Conservation (phyloP, 345 rosid genomes). For the Brassica nigra region DNA sequence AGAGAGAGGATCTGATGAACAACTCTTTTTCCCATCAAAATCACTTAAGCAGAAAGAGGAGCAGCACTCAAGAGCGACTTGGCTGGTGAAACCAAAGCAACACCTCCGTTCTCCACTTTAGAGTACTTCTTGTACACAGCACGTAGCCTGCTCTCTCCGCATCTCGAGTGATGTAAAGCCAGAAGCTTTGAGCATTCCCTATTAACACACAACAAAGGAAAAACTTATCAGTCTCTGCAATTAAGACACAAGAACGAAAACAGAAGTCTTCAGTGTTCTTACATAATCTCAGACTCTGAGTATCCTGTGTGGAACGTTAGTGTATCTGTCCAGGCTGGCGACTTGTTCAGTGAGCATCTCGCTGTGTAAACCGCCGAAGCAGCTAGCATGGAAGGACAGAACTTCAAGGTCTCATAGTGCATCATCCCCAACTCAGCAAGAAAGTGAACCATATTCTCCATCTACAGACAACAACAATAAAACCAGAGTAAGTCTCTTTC, state of each 20-base stretch:
- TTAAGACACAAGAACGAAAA: neutral
- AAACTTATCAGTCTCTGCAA: neutral
- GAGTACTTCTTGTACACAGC: conserved; percentile 70
- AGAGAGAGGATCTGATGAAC: conserved; percentile 40
- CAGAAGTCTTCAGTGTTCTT: too few relatives aligned
- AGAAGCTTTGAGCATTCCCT: conserved; percentile 77
- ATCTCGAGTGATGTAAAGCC: conserved; percentile 53
- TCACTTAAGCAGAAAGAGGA: conserved; percentile 23
- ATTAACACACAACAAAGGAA: neutral
- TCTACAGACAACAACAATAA: neutral
- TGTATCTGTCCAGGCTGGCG: conserved; percentile 73
- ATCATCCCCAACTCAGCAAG: conserved; percentile 74
- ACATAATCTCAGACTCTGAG: conserved; percentile 63
- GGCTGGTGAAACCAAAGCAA: conserved; percentile 65
- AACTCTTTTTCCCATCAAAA: neutral
- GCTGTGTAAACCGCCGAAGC: conserved; percentile 94
- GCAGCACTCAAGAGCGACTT: conserved; percentile 36
- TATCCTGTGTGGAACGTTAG: conserved; percentile 75
- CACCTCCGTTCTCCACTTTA: conserved; percentile 54
- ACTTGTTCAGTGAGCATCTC: conserved; percentile 58
- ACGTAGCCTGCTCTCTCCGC: conserved; percentile 65
- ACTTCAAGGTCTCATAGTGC: conserved; percentile 56
- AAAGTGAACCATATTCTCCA: conserved; percentile 53
- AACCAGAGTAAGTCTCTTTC: conserved; percentile 33
- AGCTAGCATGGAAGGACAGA: conserved; percentile 71